These are phyloP conservation scores for Blumeria graminis DNA, from an alignment of 2,329 filamentous ascomycete genomes.

Conservation along the genomic window DNA sequence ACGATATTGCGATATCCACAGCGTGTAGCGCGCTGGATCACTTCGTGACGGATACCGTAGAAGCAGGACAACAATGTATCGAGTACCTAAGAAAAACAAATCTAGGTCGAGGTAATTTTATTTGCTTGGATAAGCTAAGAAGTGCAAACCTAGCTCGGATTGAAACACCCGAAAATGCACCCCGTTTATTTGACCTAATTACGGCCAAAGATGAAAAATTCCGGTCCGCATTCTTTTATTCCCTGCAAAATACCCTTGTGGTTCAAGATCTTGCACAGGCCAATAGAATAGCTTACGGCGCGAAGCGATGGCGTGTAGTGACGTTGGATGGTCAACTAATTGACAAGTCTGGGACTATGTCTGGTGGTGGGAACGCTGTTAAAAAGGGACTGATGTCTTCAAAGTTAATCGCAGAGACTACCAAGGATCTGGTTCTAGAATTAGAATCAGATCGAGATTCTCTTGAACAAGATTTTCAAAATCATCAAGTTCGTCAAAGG, in stretches of 20 bases:
- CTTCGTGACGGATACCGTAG: conserved; percentile 88
- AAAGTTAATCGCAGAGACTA: conserved; percentile 68
- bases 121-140: conserved; percentile 72
- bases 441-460: conserved; percentile 70
- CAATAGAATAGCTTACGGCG: conserved; percentile 88
- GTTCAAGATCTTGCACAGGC: conserved; percentile 85
- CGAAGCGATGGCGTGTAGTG: conserved; percentile 83
- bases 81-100: conserved; percentile 96
- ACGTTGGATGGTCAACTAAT: conserved; percentile 89
- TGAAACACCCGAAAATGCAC: conserved; percentile 75
- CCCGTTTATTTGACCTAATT: conserved; percentile 79
- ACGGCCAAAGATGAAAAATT: conserved; percentile 74
- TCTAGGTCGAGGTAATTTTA: conserved; percentile 87
- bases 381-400: conserved; percentile 92
- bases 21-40: conserved; percentile 82
- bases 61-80: conserved; percentile 92
- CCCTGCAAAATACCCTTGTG: conserved; percentile 84
- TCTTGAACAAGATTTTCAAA: conserved; percentile 59
- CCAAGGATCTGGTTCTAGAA: conserved; percentile 69
- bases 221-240: conserved; percentile 77
- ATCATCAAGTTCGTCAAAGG: conserved; percentile 64
- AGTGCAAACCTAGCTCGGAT: conserved; percentile 55
- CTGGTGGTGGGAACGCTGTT: conserved; percentile 74
- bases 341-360: conserved; percentile 97
- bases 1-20: conserved; percentile 94